Percentiles rank a stretch among this genome's conserved stretches.
Evolutionary conservation across 352 stramenopile species (phyloP).

Genomic region (Phytophthora agathidicida): DNA sequence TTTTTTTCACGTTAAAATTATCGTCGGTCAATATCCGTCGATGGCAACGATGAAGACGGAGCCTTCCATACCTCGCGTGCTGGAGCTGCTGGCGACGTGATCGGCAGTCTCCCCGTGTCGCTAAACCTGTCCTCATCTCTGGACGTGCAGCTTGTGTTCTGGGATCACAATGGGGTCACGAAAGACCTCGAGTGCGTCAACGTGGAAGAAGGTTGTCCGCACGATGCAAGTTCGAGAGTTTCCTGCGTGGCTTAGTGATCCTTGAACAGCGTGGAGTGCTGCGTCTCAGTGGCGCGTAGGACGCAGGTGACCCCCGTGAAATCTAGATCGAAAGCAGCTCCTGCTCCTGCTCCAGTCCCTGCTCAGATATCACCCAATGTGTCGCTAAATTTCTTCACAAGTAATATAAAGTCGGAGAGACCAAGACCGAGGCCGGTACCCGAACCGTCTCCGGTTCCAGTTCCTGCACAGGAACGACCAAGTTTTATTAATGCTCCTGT

Average conservation of each 20-base stretch:
- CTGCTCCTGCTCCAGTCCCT: background rate
- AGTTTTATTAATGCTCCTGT: no score
- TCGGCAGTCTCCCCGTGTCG: constrained; percentile 11
- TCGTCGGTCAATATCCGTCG: background rate
- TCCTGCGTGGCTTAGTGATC: constrained; percentile 47
- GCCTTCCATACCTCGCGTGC: constrained; percentile 6
- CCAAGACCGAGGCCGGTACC: no score
- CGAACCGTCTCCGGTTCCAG: no score
- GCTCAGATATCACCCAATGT: no score
- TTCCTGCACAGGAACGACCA: no score
- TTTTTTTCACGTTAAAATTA: background rate
- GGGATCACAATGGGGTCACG: constrained; percentile 16
- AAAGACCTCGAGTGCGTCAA: constrained; percentile 53
- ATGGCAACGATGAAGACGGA: constrained; percentile 14
- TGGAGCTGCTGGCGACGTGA: constrained; percentile 34
- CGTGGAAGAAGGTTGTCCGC: constrained; percentile 32
- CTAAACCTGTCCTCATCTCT: constrained; percentile 29
- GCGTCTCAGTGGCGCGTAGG: constrained; percentile 38
- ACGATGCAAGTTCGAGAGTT: constrained; percentile 49
- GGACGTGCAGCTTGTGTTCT: constrained; percentile 39
- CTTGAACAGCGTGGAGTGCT: constrained; percentile 40
- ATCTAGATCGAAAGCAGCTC: background rate
- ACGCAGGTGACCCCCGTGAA: background rate
- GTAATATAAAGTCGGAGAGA: no score
- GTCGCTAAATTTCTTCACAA: no score